Base-by-base conservation (phyloP, 495 filamentous ascomycete genomes). In the Aspergillus bertholletiae region DNA sequence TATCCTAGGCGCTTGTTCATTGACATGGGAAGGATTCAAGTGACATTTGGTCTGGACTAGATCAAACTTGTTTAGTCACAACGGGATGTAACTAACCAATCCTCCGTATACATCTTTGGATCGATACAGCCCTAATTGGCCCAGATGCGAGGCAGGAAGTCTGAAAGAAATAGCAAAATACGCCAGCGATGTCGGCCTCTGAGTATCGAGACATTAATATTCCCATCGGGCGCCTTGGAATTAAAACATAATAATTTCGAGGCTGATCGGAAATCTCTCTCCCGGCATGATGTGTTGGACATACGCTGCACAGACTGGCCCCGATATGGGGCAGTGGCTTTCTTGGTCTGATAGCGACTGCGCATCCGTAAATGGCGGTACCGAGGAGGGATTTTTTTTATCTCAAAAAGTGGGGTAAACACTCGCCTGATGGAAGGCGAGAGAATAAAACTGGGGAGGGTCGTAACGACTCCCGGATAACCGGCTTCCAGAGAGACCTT, bases 241-340 rank as follows among this genome's bases (percentile, higher is more conserved):
- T 12, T 32, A 15, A 37, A 37, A 37, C 34, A 3, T 15, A 51
- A 51, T 18, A n/a, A n/a, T 23, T 7, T 2, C 23, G 27, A 45
- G 30, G 41, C n/a, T 53, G 24, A 32, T 26, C 39, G 50, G 43
- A 26, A 32, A 20, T 26, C 11, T 45, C 17, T 0, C n/a, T 21
- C 52, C 52, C 44, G 44, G 41, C 30, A 55, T 45, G 53, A 45
- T 55, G 34, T 55, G 53, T 46, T 32, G 13, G 45, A 45, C 24
- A 45, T 55, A 55, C 41, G 41, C 39, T 49, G 34, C 52, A 32
- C 15, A 48, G 46, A 28, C 18, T 41, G 45, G 46, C 15, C 20
- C 34, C 46, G 17, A 17, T 40, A 40, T 18, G 37, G 37, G 37
- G 37, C 18, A 40, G 17, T 40, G 17, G 2, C 17, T 40, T 40